Percentiles rank a stretch among this genome's conserved stretches.
Conservation (phyloP, 495 filamentous ascomycete species). For the Daldinia bambusicola region DNA sequence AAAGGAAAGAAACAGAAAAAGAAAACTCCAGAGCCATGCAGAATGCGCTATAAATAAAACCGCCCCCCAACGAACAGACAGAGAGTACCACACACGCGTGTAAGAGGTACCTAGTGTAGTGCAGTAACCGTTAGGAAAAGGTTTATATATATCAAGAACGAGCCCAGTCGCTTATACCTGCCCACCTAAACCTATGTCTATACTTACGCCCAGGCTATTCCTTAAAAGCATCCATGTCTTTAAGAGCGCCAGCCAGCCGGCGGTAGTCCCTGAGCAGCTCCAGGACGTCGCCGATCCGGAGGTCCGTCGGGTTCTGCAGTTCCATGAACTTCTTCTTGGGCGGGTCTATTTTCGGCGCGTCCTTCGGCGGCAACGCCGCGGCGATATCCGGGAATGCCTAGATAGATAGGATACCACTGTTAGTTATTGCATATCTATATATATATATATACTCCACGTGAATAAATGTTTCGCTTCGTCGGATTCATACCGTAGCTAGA, state of each 20-base stretch:
- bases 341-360: conserved; percentile 68
- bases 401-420: background rate
- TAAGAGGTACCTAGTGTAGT: too few relatives aligned
- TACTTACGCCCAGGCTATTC: conserved; percentile 36
- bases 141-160: background rate
- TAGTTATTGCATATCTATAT: conserved; percentile 7
- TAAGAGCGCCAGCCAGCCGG: conserved; percentile 75
- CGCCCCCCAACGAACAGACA: background rate
- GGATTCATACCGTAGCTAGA: conserved; percentile 60
- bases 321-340: conserved; percentile 86
- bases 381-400: conserved; percentile 71
- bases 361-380: conserved; percentile 59
- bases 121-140: background rate
- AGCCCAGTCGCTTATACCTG: background rate
- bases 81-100: background rate
- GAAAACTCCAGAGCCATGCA: conserved; percentile 34
- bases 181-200: too few relatives aligned
- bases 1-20: background rate
- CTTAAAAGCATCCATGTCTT: conserved; percentile 67
- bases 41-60: conserved; percentile 22
- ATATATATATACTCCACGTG: background rate
- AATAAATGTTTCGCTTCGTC: too few relatives aligned
- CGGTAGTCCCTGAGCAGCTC: conserved; percentile 89
- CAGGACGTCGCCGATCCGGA: conserved; percentile 83
- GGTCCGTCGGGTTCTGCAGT: conserved; percentile 76